These are phyloP conservation scores for Pseudofabraea citricarpa DNA, from an alignment of 2,329 filamentous ascomycete species.

Conservation along the genomic window DNA sequence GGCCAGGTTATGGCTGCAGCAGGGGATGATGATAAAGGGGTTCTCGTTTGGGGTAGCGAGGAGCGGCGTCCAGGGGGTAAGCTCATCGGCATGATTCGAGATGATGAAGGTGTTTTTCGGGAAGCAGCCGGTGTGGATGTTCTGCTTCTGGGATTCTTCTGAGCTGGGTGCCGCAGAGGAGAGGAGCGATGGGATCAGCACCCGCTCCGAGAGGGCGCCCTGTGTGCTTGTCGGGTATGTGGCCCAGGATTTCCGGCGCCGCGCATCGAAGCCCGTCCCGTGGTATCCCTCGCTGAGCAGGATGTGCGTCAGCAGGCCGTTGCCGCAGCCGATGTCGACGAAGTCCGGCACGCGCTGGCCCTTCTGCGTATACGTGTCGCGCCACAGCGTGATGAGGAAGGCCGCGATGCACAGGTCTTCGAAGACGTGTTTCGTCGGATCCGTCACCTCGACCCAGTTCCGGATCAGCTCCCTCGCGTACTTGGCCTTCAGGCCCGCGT, in stretches of 20 bases:
- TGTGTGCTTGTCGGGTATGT: conserved; percentile 54
- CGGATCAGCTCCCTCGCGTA: conserved; percentile 69
- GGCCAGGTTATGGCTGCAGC: conserved; percentile 83
- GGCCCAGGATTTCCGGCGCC: conserved; percentile 78
- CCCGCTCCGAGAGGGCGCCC: conserved; percentile 48
- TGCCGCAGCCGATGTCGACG: conserved; percentile 93
- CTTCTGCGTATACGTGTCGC: conserved; percentile 74
- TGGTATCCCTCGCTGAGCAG: conserved; percentile 73
- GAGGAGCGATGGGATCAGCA: conserved; percentile 48
- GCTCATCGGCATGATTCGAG: conserved; percentile 93
- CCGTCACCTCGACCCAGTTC: conserved; percentile 82
- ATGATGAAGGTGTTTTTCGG: conserved; percentile 79
- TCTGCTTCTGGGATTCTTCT: conserved; percentile 6
- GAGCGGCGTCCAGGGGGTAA: conserved; percentile 93
- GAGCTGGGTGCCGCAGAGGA: background rate
- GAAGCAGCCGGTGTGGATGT: conserved; percentile 60
- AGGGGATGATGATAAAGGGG: conserved; percentile 90
- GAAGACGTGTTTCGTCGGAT: conserved; percentile 89
- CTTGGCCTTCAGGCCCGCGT: conserved; percentile 70
- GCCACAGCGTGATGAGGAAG: conserved; percentile 90
- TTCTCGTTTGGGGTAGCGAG: conserved; percentile 71
- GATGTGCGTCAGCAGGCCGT: conserved; percentile 83
- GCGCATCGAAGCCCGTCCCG: conserved; percentile 90
- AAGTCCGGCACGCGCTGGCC: conserved; percentile 70
- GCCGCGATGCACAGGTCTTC: conserved; percentile 89